Evolutionary conservation across 257 asterid genomes (phyloP).

Genomic region (Nicotiana sylvestris): DNA sequence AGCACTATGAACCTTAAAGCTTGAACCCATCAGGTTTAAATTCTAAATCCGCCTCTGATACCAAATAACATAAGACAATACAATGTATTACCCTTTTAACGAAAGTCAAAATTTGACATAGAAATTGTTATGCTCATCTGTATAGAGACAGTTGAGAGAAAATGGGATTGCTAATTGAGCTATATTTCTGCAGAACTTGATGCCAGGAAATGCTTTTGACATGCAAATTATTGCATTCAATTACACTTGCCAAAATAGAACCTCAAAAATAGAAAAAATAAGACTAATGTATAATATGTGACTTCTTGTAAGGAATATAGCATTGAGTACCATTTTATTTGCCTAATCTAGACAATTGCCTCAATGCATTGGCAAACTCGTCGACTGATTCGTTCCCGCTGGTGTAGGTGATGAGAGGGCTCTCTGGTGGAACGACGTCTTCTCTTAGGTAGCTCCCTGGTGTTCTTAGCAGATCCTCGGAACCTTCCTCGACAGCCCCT

Average conservation of each 20-base stretch:
- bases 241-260: background rate
- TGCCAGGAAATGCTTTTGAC: background rate
- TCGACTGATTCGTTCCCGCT: constrained; percentile 42
- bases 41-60: background rate
- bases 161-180: background rate
- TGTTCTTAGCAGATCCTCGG: constrained; percentile 69
- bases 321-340: constrained; percentile 20
- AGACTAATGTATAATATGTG: background rate
- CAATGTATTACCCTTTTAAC: background rate
- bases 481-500: constrained; percentile 56
- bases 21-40: background rate
- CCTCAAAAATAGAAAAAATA: background rate
- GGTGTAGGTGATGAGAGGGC: constrained; percentile 43
- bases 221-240: background rate
- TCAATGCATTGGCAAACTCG: constrained; percentile 46
- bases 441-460: constrained; percentile 69
- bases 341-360: constrained; percentile 48
- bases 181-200: background rate
- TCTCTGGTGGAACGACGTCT: constrained; percentile 63
- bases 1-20: background rate
- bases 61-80: background rate
- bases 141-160: background rate
- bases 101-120: background rate
- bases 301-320: background rate
- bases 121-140: background rate